Percentiles rank a stretch among this genome's conserved stretches.
phyloP scores from a whole-genome alignment of 768 basidiomycete species.

The Kwoniella mangroviensis region DNA sequence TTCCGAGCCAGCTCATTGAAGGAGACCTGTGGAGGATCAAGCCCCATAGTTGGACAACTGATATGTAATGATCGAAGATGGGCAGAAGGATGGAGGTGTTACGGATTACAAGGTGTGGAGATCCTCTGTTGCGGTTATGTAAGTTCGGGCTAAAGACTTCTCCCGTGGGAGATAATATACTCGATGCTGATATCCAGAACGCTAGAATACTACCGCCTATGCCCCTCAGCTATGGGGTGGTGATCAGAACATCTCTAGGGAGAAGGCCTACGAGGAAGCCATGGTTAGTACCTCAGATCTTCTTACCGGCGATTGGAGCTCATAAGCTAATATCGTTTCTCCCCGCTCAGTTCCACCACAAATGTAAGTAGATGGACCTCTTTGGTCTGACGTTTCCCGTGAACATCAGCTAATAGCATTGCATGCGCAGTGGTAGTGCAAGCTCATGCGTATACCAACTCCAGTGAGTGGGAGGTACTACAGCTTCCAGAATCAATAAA shows the following conservation, averaged over 20 bases:
- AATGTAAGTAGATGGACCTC: slow-evolving; percentile 27
- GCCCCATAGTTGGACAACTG: slow-evolving; percentile 52
- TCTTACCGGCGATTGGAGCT: not conserved
- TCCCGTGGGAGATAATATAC: too few species aligned
- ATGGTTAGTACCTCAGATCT: slow-evolving; percentile 33
- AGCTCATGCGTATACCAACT: slow-evolving; percentile 54
- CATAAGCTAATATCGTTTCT: not conserved
- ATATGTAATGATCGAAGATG: slow-evolving; percentile 57
- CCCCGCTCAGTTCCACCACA: slow-evolving; percentile 50
- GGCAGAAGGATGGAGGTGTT: slow-evolving; percentile 55
- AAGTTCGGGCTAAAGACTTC: slow-evolving; percentile 8
- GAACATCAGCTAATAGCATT: not conserved
- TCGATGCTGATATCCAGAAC: slow-evolving; percentile 1
- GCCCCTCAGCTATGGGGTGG: slow-evolving; percentile 56
- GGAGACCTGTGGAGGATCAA: slow-evolving; percentile 23
- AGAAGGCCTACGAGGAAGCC: slow-evolving; percentile 50
- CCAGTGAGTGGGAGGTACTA: slow-evolving; percentile 35
- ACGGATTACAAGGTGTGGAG: slow-evolving; percentile 54
- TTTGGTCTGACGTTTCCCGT: not conserved
- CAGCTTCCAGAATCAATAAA: not conserved
- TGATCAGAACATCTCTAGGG: slow-evolving; percentile 47
- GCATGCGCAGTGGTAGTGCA: slow-evolving; percentile 46
- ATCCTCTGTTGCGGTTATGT: slow-evolving; percentile 55
- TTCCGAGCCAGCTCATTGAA: slow-evolving; percentile 50
- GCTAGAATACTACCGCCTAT: slow-evolving; percentile 55